Evolutionary conservation across 257 asterid genomes (phyloP).

Genomic region (Nicotiana knightiana): DNA sequence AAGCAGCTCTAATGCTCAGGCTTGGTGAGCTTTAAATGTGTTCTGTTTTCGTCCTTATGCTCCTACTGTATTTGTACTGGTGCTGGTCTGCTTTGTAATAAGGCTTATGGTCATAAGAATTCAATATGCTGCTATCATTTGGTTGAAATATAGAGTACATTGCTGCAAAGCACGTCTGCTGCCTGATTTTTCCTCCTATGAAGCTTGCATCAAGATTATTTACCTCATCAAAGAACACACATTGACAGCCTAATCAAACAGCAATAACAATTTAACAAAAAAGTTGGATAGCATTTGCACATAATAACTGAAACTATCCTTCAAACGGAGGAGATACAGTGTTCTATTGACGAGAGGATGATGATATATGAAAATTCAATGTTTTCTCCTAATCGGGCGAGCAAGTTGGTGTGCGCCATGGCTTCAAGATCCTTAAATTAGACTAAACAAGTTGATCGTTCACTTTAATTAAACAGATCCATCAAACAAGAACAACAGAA

Average conservation of each 20-base stretch:
- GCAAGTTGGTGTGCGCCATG: too few relatives aligned
- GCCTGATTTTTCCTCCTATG: background rate
- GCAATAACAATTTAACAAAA: too few relatives aligned
- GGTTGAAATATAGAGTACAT: background rate
- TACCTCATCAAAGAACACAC: background rate
- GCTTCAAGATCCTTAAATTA: too few relatives aligned
- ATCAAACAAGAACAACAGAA: too few relatives aligned
- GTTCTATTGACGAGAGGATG: background rate
- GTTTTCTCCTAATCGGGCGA: too few relatives aligned
- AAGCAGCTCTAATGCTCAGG: background rate
- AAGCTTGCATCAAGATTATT: background rate
- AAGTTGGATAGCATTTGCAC: slow-evolving; percentile 11
- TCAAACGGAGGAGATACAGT: background rate
- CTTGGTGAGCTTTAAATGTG: background rate
- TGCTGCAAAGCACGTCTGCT: background rate
- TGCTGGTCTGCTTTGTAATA: background rate
- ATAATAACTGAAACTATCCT: background rate
- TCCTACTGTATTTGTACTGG: background rate
- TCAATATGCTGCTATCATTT: background rate
- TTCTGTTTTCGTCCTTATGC: background rate
- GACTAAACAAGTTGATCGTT: too few relatives aligned
- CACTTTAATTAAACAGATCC: too few relatives aligned
- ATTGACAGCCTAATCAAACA: background rate
- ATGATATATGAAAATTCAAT: background rate
- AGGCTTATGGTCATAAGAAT: background rate